Evolutionary conservation across 202 grass and related monocot genomes (phyloP).

Genomic region (Hordeum pubiflorum): DNA sequence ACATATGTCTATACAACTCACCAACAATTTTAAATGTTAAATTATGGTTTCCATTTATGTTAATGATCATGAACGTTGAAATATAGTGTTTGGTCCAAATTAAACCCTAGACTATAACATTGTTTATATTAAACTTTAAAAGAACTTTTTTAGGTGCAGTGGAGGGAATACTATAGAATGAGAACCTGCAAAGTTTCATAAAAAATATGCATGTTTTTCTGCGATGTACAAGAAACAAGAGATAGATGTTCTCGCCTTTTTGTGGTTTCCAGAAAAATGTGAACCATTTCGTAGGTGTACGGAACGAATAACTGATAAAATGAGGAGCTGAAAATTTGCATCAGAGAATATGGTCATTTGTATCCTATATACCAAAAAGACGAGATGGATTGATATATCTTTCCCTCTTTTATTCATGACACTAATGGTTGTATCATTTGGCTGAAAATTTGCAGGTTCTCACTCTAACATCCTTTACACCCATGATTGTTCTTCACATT

Average conservation of each 20-base stretch:
- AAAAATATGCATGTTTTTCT: not conserved
- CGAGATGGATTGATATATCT: not conserved
- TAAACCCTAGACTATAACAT: not conserved
- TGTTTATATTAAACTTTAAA: not conserved
- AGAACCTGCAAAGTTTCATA: not conserved
- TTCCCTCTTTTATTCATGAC: not conserved
- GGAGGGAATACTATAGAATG: not conserved
- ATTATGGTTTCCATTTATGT: not conserved
- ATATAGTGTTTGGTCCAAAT: not conserved
- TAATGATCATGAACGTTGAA: not conserved
- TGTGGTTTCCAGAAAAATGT: not conserved
- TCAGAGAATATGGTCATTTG: not conserved
- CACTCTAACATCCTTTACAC: not conserved
- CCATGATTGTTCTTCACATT: not conserved
- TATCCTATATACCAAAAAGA: not conserved
- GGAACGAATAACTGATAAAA: not conserved
- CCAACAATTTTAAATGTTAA: not conserved
- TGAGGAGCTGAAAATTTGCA: not conserved
- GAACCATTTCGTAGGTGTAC: not conserved
- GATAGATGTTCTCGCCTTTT: not conserved
- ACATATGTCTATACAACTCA: not conserved
- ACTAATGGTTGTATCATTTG: not conserved
- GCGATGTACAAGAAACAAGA: not conserved
- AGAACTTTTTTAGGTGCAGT: not conserved
- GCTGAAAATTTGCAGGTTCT: not conserved